phyloP scores from a whole-genome alignment of 768 basidiomycete species.

The Solioccasus polychromus region DNA sequence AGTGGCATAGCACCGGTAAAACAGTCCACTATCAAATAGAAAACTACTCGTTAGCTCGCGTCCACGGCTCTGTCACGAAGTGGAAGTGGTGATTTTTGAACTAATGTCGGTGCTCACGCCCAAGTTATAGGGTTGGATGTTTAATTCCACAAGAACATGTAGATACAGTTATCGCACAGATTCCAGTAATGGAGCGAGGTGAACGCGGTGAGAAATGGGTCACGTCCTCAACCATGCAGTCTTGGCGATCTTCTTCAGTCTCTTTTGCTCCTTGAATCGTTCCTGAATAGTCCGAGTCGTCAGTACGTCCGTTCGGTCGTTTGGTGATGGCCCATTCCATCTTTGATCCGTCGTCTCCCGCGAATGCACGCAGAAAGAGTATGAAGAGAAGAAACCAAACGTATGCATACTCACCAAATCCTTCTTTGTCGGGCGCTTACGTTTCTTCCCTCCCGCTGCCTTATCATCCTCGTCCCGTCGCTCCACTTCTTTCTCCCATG shows the following conservation, averaged over 20 bases:
- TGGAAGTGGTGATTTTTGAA: too few species aligned
- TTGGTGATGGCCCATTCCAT: conserved; percentile 12
- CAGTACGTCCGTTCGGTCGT: conserved; percentile 28
- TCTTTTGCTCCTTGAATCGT: conserved; percentile 81
- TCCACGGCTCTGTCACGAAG: too few species aligned
- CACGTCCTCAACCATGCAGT: conserved; percentile 80
- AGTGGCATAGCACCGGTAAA: too few species aligned
- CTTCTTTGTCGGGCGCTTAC: conserved; percentile 77
- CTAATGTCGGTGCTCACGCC: background rate
- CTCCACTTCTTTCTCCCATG: conserved; percentile 73
- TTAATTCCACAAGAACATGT: background rate
- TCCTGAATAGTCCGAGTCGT: conserved; percentile 47
- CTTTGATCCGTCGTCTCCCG: conserved; percentile 20
- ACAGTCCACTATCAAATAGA: too few species aligned
- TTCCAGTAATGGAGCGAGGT: background rate
- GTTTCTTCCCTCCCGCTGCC: conserved; percentile 62
- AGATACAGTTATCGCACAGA: conserved; percentile 2
- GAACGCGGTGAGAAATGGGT: background rate
- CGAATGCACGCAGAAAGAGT: conserved; percentile 18
- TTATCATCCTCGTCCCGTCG: conserved; percentile 43
- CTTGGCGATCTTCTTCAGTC: conserved; percentile 79
- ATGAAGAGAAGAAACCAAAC: conserved; percentile 12
- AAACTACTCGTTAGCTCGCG: too few species aligned
- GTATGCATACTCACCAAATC: conserved; percentile 60
- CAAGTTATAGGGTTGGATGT: background rate